These are phyloP conservation scores for Fusarium subtropicale DNA, from an alignment of 2,329 filamentous ascomycete species.

Conservation along the genomic window DNA sequence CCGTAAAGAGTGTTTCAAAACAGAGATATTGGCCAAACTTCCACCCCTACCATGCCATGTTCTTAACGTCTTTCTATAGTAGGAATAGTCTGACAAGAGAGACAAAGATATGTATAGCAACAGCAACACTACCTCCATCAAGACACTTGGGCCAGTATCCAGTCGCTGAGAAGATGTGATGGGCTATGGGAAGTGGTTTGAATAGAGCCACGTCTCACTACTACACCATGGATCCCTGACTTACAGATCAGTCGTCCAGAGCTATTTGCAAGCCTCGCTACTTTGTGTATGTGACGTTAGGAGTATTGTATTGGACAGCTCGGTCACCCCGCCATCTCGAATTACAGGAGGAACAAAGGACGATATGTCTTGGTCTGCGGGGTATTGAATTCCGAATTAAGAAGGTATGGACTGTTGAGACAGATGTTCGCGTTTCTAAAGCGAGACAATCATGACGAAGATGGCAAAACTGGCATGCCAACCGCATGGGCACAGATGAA, in stretches of 20 bases:
- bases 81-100: slow-evolving; percentile 1
- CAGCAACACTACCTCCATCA: neutral
- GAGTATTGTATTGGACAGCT: neutral
- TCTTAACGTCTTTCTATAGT: neutral
- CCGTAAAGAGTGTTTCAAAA: neutral
- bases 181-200: neutral
- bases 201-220: slow-evolving; percentile 19
- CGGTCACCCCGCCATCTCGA: slow-evolving; percentile 9
- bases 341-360: slow-evolving; percentile 26
- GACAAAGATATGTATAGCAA: neutral
- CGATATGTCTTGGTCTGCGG: slow-evolving; percentile 14
- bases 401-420: slow-evolving; percentile 1
- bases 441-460: neutral
- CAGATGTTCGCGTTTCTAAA: neutral
- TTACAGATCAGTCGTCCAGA: neutral
- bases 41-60: neutral
- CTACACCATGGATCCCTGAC: neutral
- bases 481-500: neutral
- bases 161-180: too few species aligned
- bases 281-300: neutral
- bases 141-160: neutral
- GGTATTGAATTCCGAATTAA: slow-evolving; percentile 15
- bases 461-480: slow-evolving; percentile 13
- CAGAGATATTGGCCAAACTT: neutral
- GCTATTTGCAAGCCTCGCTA: neutral